Percentiles rank a stretch among this genome's conserved stretches.
These are phyloP conservation scores for Vitis labrusca DNA, from an alignment of 164 flowering plant species.

Conservation along the genomic window DNA sequence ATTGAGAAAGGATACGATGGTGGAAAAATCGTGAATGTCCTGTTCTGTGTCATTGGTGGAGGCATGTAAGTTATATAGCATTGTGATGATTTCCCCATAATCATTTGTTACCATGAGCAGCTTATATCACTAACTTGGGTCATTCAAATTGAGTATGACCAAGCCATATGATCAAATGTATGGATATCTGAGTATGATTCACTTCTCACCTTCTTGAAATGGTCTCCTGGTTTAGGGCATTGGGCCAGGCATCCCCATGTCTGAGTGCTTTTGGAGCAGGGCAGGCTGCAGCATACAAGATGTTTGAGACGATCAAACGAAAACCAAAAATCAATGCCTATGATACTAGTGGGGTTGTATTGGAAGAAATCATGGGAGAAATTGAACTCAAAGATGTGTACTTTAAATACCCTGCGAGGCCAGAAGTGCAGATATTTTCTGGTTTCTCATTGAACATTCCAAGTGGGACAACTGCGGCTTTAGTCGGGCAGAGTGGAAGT, in stretches of 20 bases:
- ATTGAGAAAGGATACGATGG: slow-evolving; percentile 20
- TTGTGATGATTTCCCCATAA: too few relatives aligned
- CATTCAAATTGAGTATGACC: too few relatives aligned
- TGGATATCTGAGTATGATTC: neutral
- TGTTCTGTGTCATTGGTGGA: slow-evolving; percentile 19
- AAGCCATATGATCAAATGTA: too few relatives aligned
- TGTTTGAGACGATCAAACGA: slow-evolving; percentile 25
- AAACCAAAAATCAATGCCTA: slow-evolving; percentile 23
- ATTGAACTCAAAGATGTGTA: slow-evolving; percentile 16
- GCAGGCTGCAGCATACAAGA: slow-evolving; percentile 25
- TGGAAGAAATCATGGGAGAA: slow-evolving; percentile 15
- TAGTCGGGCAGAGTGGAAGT: slow-evolving; percentile 26
- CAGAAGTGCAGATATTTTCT: slow-evolving; percentile 15
- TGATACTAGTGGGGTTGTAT: slow-evolving; percentile 9
- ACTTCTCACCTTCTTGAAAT: neutral
- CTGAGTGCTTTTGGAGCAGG: slow-evolving; percentile 28
- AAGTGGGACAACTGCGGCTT: slow-evolving; percentile 17
- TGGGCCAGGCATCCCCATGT: slow-evolving; percentile 25
- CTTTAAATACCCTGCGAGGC: slow-evolving; percentile 21
- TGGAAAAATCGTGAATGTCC: slow-evolving; percentile 19
- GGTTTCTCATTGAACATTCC: slow-evolving; percentile 13
- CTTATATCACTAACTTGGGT: too few relatives aligned
- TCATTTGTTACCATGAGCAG: too few relatives aligned
- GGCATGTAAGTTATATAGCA: slow-evolving; percentile 11
- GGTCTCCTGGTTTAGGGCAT: slow-evolving; percentile 15